Evolutionary conservation across 2,329 filamentous ascomycete genomes (phyloP).

Genomic region (Talaromyces sp.): DNA sequence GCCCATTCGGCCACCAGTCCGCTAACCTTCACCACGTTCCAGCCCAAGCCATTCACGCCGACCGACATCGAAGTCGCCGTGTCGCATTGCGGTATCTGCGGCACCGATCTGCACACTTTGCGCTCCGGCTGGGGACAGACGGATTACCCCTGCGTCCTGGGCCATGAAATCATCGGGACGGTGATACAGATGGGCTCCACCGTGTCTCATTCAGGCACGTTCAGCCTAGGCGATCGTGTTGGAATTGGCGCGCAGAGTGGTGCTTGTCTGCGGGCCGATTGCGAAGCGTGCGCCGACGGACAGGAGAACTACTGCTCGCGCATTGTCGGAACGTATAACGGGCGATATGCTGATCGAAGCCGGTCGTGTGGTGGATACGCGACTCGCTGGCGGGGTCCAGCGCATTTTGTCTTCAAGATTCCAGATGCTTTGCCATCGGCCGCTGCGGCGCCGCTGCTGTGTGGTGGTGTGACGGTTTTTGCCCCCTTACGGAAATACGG

Average conservation of each 20-base stretch:
- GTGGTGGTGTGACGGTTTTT: conserved; percentile 37
- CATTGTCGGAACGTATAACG: conserved; percentile 33
- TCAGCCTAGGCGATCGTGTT: conserved; percentile 60
- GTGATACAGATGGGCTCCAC: conserved; percentile 49
- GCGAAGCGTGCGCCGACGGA: conserved; percentile 34
- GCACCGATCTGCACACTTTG: conserved; percentile 57
- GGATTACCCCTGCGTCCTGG: conserved; percentile 49
- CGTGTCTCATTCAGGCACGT: conserved; percentile 15
- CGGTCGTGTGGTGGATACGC: conserved; percentile 32
- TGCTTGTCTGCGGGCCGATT: conserved; percentile 46
- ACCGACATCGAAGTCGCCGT: conserved; percentile 63
- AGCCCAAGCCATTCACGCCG: conserved; percentile 46
- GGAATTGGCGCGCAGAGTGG: conserved; percentile 58
- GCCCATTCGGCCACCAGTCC: conserved; percentile 28
- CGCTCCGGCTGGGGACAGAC: conserved; percentile 45
- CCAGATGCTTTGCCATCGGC: conserved; percentile 26
- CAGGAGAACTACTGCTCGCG: conserved; percentile 37
- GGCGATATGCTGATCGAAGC: conserved; percentile 28
- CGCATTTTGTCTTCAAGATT: conserved; percentile 33
- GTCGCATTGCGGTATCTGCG: conserved; percentile 63
- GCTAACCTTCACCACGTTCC: conserved; percentile 30
- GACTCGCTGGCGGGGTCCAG: conserved; percentile 28
- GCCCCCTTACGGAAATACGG: conserved; percentile 53
- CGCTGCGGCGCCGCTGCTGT: conserved; percentile 31
- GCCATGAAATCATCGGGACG: conserved; percentile 61